Percentiles rank a stretch among this genome's conserved stretches.
These are phyloP conservation scores for Cutaneotrichosporon cyanovorans DNA, from an alignment of 1,284 basidiomycete genomes.

Conservation along the genomic window DNA sequence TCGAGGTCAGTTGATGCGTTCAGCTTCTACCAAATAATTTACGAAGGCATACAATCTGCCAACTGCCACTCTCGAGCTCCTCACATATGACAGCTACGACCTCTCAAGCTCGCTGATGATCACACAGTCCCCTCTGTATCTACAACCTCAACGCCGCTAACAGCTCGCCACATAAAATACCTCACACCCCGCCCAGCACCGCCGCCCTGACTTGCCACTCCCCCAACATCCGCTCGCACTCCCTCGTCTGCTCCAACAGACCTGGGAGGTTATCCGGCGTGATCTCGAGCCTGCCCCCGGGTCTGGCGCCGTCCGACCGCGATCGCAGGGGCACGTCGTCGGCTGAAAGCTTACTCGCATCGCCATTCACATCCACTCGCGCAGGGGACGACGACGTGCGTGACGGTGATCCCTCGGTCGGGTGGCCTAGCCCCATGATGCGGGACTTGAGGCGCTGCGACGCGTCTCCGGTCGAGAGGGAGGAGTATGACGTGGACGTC, in stretches of 20 bases:
- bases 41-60: too few species aligned
- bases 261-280: constrained; percentile 40
- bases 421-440: constrained; percentile 12
- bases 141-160: too few species aligned
- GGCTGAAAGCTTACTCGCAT: background rate
- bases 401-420: constrained; percentile 9
- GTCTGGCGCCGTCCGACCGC: constrained; percentile 6
- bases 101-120: too few species aligned
- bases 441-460: constrained; percentile 14
- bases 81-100: too few species aligned
- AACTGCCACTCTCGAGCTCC: too few species aligned
- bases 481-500: background rate
- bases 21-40: too few species aligned
- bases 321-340: constrained; percentile 10
- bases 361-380: background rate
- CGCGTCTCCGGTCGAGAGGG: constrained; percentile 4
- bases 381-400: constrained; percentile 10
- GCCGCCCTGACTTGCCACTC: constrained; percentile 29
- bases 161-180: background rate
- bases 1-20: too few species aligned
- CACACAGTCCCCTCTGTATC: too few species aligned
- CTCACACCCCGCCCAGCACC: background rate
- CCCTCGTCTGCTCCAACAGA: constrained; percentile 34
- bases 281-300: constrained; percentile 16
- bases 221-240: constrained; percentile 34